Evolutionary conservation across 495 filamentous ascomycete genomes (phyloP), one percentile per base, ranked within the genome.

Genomic region (Rostrohypoxylon terebratum): DNA sequence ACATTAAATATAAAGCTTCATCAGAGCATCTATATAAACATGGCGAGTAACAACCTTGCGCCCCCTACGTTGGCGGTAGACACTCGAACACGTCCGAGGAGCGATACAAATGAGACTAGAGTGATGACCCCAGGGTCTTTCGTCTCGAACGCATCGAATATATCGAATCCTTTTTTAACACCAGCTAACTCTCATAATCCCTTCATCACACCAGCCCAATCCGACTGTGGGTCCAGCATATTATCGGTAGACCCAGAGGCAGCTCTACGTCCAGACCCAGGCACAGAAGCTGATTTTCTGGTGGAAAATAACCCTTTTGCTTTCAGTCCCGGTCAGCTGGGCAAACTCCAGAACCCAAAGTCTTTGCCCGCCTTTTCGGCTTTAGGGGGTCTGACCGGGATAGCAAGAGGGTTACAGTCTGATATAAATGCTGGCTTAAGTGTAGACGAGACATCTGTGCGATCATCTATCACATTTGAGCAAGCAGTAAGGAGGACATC

Each of bases 321-420:
- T 0, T 96, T 93, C 68, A 89, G 91, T 1, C 93, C 92, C 0
- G 93, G 94, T 0, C 93, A 95, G 54, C 75, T 97, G 72, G 88
- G 86, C 59, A 96, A 94, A 77, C 76, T 96, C 8, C 80, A 91
- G 42, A 94, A 94, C 62, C 94, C 94, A 0, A 97, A 97, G 81
- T 94, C 85, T 68, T 82, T 94, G 55, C 83, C 85, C 48, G 93
- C 92, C 0, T 93, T 96, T 66, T 87, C 89, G 69, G 93, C 93
- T 0, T 75, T 97, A 33, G 94, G 94, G 50, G 94, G 94, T 23
- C 73, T 96, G 21, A 77, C 78, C 10, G 94, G 94, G 18, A 78
- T 97, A 21, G 90, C 93, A 73, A 91, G 89, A 69, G 94, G 94
- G 0, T 75, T 97, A 42, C 85, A 90, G 61, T 92, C 93, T 1